Evolutionary conservation across 495 filamentous ascomycete species (phyloP).

Genomic region (Rostrohypoxylon terebratum): DNA sequence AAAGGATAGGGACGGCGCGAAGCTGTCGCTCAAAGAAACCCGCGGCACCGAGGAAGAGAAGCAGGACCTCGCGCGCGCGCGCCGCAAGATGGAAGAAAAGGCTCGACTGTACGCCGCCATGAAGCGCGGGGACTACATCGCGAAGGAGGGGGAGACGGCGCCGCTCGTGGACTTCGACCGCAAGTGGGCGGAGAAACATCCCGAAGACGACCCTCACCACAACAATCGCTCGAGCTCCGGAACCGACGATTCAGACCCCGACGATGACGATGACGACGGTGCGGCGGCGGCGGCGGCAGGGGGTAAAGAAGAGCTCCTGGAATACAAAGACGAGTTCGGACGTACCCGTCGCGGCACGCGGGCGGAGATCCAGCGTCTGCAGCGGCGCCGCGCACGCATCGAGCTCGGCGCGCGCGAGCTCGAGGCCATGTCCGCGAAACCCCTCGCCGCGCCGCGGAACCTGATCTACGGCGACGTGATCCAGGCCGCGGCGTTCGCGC

Average conservation of each 20-base stretch:
- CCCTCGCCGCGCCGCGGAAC: constrained; percentile 68
- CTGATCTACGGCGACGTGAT: constrained; percentile 87
- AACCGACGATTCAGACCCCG: constrained; percentile 42
- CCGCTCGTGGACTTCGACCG: constrained; percentile 89
- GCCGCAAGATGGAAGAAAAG: constrained; percentile 87
- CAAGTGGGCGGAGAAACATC: constrained; percentile 84
- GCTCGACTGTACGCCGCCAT: constrained; percentile 83
- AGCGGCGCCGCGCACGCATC: constrained; percentile 57
- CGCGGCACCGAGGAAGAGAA: constrained; percentile 60
- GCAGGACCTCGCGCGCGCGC: constrained; percentile 66
- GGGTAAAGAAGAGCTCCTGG: constrained; percentile 70
- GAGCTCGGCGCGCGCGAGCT: constrained; percentile 61
- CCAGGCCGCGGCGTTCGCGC: constrained; percentile 82
- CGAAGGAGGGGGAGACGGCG: constrained; percentile 65
- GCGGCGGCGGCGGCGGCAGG: constrained; percentile 42
- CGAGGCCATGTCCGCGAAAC: constrained; percentile 62
- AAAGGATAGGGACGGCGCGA: constrained; percentile 23
- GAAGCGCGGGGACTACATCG: constrained; percentile 76
- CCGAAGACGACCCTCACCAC: constrained; percentile 50
- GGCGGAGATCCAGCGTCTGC: constrained; percentile 68
- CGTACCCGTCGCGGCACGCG: constrained; percentile 75
- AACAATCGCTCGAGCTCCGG: constrained; percentile 55
- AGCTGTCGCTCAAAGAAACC: constrained; percentile 57
- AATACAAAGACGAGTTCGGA: constrained; percentile 92
- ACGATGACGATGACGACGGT: constrained; percentile 45